phyloP scores from a whole-genome alignment of 352 stramenopile genomes.

The Phytophthora citricola region DNA sequence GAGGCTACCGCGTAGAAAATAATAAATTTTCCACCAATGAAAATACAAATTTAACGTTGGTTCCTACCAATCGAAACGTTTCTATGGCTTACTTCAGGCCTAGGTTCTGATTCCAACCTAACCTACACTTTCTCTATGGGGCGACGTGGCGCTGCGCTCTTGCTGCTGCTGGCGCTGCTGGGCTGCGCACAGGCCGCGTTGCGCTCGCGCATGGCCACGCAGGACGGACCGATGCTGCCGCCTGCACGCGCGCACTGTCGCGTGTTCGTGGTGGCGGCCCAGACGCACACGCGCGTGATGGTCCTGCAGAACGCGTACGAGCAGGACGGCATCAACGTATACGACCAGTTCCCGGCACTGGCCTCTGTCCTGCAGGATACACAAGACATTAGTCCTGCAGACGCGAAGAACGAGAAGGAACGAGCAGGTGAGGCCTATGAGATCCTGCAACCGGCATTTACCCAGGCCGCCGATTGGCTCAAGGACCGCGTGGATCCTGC shows the following conservation, averaged over 20 bases:
- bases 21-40: too few species aligned
- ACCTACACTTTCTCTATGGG: slow-evolving; percentile 4
- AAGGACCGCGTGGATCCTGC: slow-evolving; percentile 46
- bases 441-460: slow-evolving; percentile 51
- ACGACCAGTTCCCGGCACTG: slow-evolving; percentile 47
- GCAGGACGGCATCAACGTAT: slow-evolving; percentile 52
- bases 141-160: slow-evolving; percentile 6
- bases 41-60: too few species aligned
- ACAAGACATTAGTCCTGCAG: not conserved
- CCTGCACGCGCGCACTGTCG: slow-evolving; percentile 49
- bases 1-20: not conserved
- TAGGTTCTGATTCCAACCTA: too few species aligned
- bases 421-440: slow-evolving; percentile 45
- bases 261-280: slow-evolving; percentile 56
- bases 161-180: slow-evolving; percentile 29
- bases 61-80: too few species aligned
- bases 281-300: slow-evolving; percentile 50
- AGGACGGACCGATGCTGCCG: slow-evolving; percentile 25
- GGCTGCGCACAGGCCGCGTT: slow-evolving; percentile 3
- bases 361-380: slow-evolving; percentile 30
- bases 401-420: slow-evolving; percentile 28
- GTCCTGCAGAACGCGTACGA: slow-evolving; percentile 62
- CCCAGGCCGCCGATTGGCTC: slow-evolving; percentile 50
- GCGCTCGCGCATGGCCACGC: not conserved
- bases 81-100: too few species aligned